A percentile compares a stretch with the other conserved stretches of the same genome.
These are phyloP conservation scores for Pseudogymnoascus sp. DNA, from an alignment of 2,329 filamentous ascomycete species.

Conservation along the genomic window DNA sequence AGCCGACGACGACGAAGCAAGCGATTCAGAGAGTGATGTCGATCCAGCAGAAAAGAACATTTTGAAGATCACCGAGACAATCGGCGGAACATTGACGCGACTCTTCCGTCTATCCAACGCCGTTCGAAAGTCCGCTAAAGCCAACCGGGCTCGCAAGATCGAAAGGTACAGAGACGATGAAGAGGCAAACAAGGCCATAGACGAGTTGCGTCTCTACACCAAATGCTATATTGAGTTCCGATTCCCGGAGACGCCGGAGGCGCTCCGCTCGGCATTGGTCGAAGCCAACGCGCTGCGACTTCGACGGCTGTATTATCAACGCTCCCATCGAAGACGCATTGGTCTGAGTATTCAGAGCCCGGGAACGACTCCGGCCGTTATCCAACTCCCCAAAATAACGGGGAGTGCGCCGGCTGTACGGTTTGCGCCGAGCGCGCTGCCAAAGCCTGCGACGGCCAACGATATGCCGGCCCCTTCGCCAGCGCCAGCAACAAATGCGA, in stretches of 20 bases:
- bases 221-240: constrained; percentile 26
- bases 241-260: constrained; percentile 23
- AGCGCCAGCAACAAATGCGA: constrained; percentile 19
- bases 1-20: background rate
- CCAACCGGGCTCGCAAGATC: constrained; percentile 21
- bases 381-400: constrained; percentile 16
- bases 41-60: constrained; percentile 17
- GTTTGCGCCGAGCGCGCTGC: constrained; percentile 13
- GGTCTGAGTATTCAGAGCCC: constrained; percentile 16
- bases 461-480: constrained; percentile 11
- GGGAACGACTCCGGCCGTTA: background rate
- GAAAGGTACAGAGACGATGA: constrained; percentile 23
- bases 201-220: constrained; percentile 26
- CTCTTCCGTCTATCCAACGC: constrained; percentile 27
- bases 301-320: constrained; percentile 20
- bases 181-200: constrained; percentile 25
- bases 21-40: background rate
- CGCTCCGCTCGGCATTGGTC: constrained; percentile 21
- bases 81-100: constrained; percentile 25
- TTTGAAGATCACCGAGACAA: constrained; percentile 20
- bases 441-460: constrained; percentile 13
- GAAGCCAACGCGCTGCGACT: constrained; percentile 20
- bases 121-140: constrained; percentile 24
- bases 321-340: constrained; percentile 18
- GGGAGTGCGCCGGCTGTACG: constrained; percentile 14